Evolutionary conservation across 176 grass and related monocot species (phyloP).

Genomic region (Saccharum officinarum): DNA sequence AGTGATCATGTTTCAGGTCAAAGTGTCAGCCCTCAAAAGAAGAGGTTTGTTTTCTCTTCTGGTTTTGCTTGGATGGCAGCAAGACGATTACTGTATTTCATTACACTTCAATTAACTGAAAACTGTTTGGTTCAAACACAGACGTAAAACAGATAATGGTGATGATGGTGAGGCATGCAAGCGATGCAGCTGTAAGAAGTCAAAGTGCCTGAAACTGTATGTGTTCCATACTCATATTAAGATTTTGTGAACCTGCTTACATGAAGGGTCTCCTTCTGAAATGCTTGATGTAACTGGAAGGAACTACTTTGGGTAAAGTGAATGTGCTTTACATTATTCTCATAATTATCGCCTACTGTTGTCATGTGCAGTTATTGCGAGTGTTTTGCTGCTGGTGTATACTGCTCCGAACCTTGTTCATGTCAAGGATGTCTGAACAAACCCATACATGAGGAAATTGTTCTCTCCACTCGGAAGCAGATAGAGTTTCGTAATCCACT

Average conservation of each 20-base stretch:
- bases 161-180: slow-evolving; percentile 90
- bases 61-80: neutral
- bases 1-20: slow-evolving; percentile 58
- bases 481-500: slow-evolving; percentile 97
- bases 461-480: slow-evolving; percentile 92
- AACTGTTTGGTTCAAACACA: slow-evolving; percentile 38
- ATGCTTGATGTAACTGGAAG: slow-evolving; percentile 8
- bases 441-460: slow-evolving; percentile 94
- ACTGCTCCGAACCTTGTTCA: slow-evolving; percentile 93
- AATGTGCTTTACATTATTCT: slow-evolving; percentile 19
- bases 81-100: neutral
- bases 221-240: slow-evolving; percentile 27
- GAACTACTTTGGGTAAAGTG: neutral
- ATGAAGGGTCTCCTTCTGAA: neutral
- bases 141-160: slow-evolving; percentile 74
- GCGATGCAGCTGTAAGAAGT: slow-evolving; percentile 98
- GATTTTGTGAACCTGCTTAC: slow-evolving; percentile 1
- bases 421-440: slow-evolving; percentile 97
- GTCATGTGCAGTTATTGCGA: slow-evolving; percentile 81
- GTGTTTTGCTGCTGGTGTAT: slow-evolving; percentile 99
- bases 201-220: slow-evolving; percentile 98
- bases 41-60: slow-evolving; percentile 52
- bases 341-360: slow-evolving; percentile 14
- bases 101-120: slow-evolving; percentile 6
- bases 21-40: slow-evolving; percentile 88